Base-by-base conservation (phyloP, 306 rosid genomes). In the Pueraria montana region DNA sequence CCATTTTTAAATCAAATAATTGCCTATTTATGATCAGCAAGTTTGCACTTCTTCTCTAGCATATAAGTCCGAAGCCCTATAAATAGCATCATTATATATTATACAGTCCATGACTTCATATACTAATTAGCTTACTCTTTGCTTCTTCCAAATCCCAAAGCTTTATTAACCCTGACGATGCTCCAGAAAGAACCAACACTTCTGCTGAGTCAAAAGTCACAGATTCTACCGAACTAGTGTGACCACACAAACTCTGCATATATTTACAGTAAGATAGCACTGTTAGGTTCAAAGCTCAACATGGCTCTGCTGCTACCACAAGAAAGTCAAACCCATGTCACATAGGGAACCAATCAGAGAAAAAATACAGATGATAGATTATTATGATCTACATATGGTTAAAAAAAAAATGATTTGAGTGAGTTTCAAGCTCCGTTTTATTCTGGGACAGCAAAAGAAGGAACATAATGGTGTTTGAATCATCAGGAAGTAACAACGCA, bases 91-190 rank as follows among this genome's bases (percentile, higher is more conserved):
- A 71, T 20, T 32, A n/a, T 14, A 62, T 3, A 55, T 21, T 14
- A 20, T 63, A 49, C 9, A 34, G 11, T 65, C 23, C 46, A n/a
- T 13, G 43, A 20, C 27, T 75, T 52, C 26, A 23, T 77, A 38
- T 7, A 83, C 74, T 62, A 72, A 76, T 36, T 74, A 65, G 86
- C 97, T 83, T 87, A 93, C 99, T 91, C 84, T 93, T 93, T 82
- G 91, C 86, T 85, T 93, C 93, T 88, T 91, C 91, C 80, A 93
- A 71, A 87, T 90, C 93, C 97, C 97, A 93, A 66, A 90, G 89
- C 83, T 93, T 91, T 82, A 89, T 89, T 49, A 75, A 87, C 42
- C 96, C 96, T 59, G 79, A 72, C 1, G 97, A 90, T 63, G 96
- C 88, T 84, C 97, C 96, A 20, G 88, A 94, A 76, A 93, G 93